Base-by-base conservation (phyloP, 768 basidiomycete species). In the Rhodocollybia butyracea region DNA sequence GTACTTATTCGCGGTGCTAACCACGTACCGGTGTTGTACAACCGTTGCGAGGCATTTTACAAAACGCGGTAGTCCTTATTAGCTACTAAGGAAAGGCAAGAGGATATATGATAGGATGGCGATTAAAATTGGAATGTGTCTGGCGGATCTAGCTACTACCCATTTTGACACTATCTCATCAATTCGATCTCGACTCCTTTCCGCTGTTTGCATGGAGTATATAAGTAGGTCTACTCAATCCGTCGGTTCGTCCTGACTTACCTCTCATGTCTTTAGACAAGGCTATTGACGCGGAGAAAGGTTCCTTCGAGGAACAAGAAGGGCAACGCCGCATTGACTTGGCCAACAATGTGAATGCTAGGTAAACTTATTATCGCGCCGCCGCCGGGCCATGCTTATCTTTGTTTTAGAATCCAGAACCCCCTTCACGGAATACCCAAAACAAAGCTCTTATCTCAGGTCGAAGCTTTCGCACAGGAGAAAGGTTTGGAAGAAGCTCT, bases 351-450 rank as follows among this genome's bases (percentile, higher is more conserved):
- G 64, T 61, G 47, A 60, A 60, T 27, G 59, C 59, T 19, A 57
- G 43, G 56, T 57, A 53, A 13, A 19, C 30, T 46, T 12, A 17
- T 27, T 26, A 10, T 34, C 2, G 7, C 22, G 19, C 22, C 38
- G 17, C 19, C 19, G 15, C n/a, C n/a, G 13, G 26, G 8, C 31
- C 27, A 27, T 32, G 2, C 46, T 47, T 8, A 46, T 30, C 4
- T 15, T 12, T 15, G 15, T 32, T 34, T 42, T 43, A 56, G 61
- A 30, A 62, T 62, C 38, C 58, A 62, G 46, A 85, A 85, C 63
- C 84, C 84, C 3, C 69, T 85, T 34, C 65, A 70, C 2, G 81
- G 79, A n/a, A 69, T 82, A 39, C 67, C 78, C 15, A 70, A 76
- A 31, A 76, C 76, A 7, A 70, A 77, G 57, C 76, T 85, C 51